A percentile compares a stretch with the other conserved stretches of the same genome.
Conservation (phyloP, 1,284 basidiomycete species). For the Afroboletus lepidellus region DNA sequence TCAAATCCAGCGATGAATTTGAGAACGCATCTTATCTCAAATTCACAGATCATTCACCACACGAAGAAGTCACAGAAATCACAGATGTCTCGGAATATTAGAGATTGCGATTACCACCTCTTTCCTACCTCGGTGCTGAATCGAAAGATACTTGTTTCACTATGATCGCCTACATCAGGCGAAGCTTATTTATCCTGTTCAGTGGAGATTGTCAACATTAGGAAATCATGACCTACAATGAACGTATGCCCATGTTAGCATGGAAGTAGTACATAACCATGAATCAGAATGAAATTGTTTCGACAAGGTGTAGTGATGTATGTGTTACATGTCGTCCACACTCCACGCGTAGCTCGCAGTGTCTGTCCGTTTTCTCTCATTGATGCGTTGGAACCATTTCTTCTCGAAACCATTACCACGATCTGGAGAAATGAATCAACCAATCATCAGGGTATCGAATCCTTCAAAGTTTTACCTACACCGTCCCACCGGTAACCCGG, state of each 20-base stretch:
- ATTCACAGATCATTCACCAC: constrained; percentile 26
- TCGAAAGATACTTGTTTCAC: constrained; percentile 14
- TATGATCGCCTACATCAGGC: constrained; percentile 9
- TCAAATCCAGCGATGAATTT: constrained; percentile 32
- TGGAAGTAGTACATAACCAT: not conserved
- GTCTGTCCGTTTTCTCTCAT: constrained; percentile 67
- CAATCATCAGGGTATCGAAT: constrained; percentile 5
- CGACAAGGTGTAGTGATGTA: constrained; percentile 3
- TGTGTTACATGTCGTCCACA: constrained; percentile 83
- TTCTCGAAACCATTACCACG: constrained; percentile 94
- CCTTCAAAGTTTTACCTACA: constrained; percentile 62
- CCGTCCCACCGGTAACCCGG: constrained; percentile 98
- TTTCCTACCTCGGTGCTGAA: constrained; percentile 10
- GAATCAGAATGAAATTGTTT: not conserved
- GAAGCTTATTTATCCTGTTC: constrained; percentile 26
- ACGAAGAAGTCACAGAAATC: constrained; percentile 28
- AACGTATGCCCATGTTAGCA: not conserved
- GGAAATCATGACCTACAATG: not conserved
- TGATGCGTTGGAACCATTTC: constrained; percentile 82
- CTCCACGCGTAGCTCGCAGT: constrained; percentile 81
- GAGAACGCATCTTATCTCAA: constrained; percentile 28
- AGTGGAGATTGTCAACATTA: constrained; percentile 6
- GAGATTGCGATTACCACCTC: constrained; percentile 7
- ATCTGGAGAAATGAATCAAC: constrained; percentile 47
- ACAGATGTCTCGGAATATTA: constrained; percentile 35